Base-by-base conservation (phyloP, 148 eudicot genomes). In the Vaccinium macrocarpon region DNA sequence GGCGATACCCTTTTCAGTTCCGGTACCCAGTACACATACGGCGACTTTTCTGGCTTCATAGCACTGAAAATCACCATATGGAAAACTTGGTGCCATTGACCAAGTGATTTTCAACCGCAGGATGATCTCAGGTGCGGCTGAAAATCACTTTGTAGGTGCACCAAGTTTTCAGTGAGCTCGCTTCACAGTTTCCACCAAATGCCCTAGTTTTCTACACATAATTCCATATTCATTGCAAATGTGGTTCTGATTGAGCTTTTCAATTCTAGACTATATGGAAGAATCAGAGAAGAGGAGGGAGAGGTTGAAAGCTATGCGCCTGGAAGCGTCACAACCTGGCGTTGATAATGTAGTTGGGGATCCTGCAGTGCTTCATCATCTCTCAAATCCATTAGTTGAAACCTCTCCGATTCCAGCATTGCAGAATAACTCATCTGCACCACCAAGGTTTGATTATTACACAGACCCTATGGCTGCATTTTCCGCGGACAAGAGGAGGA, bases 391-490 rank as follows among this genome's bases (percentile, higher is more conserved):
- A 2, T 84, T 95, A 50, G 78, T 88, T 25, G 92, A 93, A 76
- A 62, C 91, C 61, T 82, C 91, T 53, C 32, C 88, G 6, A 27
- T 46, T 57, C 84, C 83, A 35, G 6, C 68, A 35, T 75, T 46
- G 51, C 84, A 86, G 56, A 19, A 11, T 49, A 79, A 80, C 29
- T 15, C 83, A 51, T 1, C 15, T 81, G 77, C 70, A 32, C 5
- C 89, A 2, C 87, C 87, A 0, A 86, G 98, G 62, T 95, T 95
- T 84, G 96, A 90, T 82, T 95, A 86, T 75, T 95, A 95, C 86
- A 95, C 97, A 0, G 93, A 95, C 78, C 98, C 98, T 2, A 89
- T 93, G 92, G 85, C 98, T 14, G 95, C 97, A 48, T 95, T 89
- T 79, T 92, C 96, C 19, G 83, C 87, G 52, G 84, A 92, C 71